Evolutionary conservation across 306 rosid species (phyloP).

Genomic region (Trifolium pratense): DNA sequence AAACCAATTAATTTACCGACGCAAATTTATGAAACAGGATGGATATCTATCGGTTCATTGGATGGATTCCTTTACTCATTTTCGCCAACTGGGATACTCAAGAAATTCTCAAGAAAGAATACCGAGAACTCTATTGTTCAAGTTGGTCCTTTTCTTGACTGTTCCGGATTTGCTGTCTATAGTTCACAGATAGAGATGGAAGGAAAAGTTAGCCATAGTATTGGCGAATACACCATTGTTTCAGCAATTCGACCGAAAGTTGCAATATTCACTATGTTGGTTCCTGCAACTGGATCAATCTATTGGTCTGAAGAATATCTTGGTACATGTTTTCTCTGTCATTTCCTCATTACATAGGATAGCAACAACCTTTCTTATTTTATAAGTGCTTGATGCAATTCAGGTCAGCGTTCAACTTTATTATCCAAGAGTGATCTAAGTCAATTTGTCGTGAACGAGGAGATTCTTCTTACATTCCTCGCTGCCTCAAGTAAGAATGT

Average conservation of each 20-base stretch:
- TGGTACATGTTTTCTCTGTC: constrained; percentile 47
- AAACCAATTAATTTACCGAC: constrained; percentile 20
- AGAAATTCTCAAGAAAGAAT: constrained; percentile 67
- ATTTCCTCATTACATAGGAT: not conserved
- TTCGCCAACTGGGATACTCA: constrained; percentile 71
- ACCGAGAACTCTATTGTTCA: constrained; percentile 54
- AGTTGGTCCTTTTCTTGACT: constrained; percentile 71
- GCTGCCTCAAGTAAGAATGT: constrained; percentile 72
- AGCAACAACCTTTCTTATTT: constrained; percentile 7
- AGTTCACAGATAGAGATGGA: constrained; percentile 73
- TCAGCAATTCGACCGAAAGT: constrained; percentile 66
- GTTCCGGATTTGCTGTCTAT: constrained; percentile 80
- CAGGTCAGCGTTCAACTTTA: constrained; percentile 60
- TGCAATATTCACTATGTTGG: constrained; percentile 62
- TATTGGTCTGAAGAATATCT: constrained; percentile 72
- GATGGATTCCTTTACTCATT: constrained; percentile 77
- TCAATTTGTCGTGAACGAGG: constrained; percentile 68
- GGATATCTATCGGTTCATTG: constrained; percentile 79
- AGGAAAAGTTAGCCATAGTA: constrained; percentile 59
- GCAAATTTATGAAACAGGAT: constrained; percentile 53
- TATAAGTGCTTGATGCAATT: constrained; percentile 28
- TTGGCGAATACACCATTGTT: constrained; percentile 54
- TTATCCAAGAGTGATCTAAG: constrained; percentile 56
- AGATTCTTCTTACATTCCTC: constrained; percentile 73
- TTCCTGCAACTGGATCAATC: constrained; percentile 75